These are phyloP conservation scores for Uronychia setigera DNA, from an alignment of 73 alveolate genomes.

Conservation along the genomic window DNA sequence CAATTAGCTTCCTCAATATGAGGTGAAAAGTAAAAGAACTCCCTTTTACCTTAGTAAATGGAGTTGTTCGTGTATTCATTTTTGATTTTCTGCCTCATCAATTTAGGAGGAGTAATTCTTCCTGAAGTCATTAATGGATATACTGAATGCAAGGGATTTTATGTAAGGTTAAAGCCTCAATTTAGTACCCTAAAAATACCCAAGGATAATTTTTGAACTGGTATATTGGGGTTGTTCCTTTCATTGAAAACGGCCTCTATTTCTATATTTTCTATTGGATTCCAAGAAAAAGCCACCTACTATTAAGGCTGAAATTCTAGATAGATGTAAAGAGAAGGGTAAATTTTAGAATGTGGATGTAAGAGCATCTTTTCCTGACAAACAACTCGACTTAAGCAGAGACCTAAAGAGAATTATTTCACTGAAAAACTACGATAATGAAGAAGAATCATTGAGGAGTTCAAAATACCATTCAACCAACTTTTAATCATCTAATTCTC, in stretches of 20 bases:
- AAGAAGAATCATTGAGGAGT: too few species aligned
- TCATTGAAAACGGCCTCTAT: neutral
- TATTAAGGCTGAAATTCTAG: neutral
- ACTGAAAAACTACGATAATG: too few species aligned
- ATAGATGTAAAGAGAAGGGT: neutral
- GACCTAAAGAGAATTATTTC: too few species aligned
- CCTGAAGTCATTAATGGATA: neutral
- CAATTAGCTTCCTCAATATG: neutral
- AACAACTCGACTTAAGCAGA: too few species aligned
- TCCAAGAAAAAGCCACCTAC: neutral
- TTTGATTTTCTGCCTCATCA: neutral
- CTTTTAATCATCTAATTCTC: too few species aligned
- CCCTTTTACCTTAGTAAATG: neutral
- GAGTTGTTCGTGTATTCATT: neutral
- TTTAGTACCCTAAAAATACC: neutral
- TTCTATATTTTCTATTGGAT: neutral
- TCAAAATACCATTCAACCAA: too few species aligned
- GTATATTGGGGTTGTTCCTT: neutral
- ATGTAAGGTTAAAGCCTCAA: neutral
- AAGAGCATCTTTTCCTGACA: too few species aligned
- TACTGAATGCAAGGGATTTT: neutral
- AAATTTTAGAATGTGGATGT: too few species aligned
- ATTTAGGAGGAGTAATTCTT: neutral
- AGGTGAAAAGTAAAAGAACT: neutral
- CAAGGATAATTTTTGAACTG: neutral